Percentiles rank a stretch among this genome's conserved stretches.
These are phyloP conservation scores for Sungouiella thailandica DNA, from an alignment of 805 yeast species.

Conservation along the genomic window DNA sequence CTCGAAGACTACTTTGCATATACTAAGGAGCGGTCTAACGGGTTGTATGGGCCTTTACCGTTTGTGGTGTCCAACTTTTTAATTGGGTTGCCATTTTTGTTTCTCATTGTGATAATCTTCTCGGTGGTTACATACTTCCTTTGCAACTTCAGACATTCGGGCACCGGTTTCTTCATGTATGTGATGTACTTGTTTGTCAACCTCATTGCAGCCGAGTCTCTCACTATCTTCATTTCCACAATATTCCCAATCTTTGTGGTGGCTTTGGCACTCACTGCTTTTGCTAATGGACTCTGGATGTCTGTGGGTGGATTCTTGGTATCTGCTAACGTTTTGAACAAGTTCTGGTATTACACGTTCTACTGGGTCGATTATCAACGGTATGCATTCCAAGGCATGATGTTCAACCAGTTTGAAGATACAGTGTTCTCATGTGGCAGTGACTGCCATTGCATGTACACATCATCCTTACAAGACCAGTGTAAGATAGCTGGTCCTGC, in stretches of 20 bases:
- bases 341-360: conserved; percentile 37
- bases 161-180: conserved; percentile 28
- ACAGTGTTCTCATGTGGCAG: conserved; percentile 25
- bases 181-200: conserved; percentile 36
- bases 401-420: conserved; percentile 33
- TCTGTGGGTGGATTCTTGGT: conserved; percentile 39
- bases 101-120: conserved; percentile 26
- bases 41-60: conserved; percentile 33
- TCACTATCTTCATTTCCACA: conserved; percentile 32
- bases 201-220: conserved; percentile 36
- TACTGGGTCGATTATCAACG: conserved; percentile 38
- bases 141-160: conserved; percentile 25
- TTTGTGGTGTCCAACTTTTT: conserved; percentile 31
- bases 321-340: conserved; percentile 26
- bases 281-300: conserved; percentile 42
- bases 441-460: conserved; percentile 33
- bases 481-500: conserved; percentile 32
- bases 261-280: conserved; percentile 36
- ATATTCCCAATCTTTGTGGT: conserved; percentile 33
- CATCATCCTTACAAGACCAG: conserved; percentile 20
- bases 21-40: conserved; percentile 30
- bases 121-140: conserved; percentile 31
- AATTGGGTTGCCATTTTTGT: conserved; percentile 34
- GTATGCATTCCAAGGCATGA: conserved; percentile 41
- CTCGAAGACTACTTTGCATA: conserved; percentile 29